phyloP scores from a whole-genome alignment of 2,329 filamentous ascomycete genomes.

The Colletotrichum sublineola region DNA sequence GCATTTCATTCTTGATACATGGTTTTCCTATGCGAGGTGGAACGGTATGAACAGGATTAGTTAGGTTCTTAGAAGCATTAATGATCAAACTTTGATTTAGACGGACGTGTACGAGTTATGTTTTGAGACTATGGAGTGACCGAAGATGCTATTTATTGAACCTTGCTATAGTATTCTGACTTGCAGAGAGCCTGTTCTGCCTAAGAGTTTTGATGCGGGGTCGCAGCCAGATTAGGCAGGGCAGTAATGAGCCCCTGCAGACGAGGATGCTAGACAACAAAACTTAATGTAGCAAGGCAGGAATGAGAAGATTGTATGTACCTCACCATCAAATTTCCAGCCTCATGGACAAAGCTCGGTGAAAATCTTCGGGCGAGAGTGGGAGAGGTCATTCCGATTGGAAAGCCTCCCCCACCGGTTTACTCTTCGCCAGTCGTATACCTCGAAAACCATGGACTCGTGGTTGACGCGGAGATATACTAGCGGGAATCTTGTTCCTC shows the following conservation, averaged over 20 bases:
- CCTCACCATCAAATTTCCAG: slow-evolving; percentile 89
- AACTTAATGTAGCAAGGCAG: too few species aligned
- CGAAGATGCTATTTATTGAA: neutral
- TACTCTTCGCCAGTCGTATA: slow-evolving; percentile 94
- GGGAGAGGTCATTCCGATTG: slow-evolving; percentile 62
- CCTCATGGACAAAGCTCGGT: slow-evolving; percentile 72
- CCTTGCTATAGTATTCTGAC: neutral
- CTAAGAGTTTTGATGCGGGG: too few species aligned
- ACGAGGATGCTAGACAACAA: too few species aligned
- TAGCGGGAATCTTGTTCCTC: slow-evolving; percentile 67
- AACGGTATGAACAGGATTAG: slow-evolving; percentile 7
- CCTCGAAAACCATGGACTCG: slow-evolving; percentile 82
- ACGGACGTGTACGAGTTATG: neutral
- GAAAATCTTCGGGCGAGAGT: slow-evolving; percentile 87
- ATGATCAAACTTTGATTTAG: neutral
- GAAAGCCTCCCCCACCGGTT: slow-evolving; percentile 62
- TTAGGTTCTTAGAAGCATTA: slow-evolving; percentile 13
- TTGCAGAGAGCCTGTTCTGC: too few species aligned
- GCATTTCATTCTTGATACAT: slow-evolving; percentile 4
- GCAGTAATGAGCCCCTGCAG: too few species aligned
- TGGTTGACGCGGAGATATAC: slow-evolving; percentile 90
- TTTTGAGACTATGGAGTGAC: neutral
- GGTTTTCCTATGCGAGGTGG: neutral
- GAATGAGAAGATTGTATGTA: slow-evolving; percentile 63
- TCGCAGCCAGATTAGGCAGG: too few species aligned